A percentile compares a stretch with the other conserved stretches of the same genome.
Conservation (phyloP, 2,329 filamentous ascomycete genomes). For the Talaromyces sp. region DNA sequence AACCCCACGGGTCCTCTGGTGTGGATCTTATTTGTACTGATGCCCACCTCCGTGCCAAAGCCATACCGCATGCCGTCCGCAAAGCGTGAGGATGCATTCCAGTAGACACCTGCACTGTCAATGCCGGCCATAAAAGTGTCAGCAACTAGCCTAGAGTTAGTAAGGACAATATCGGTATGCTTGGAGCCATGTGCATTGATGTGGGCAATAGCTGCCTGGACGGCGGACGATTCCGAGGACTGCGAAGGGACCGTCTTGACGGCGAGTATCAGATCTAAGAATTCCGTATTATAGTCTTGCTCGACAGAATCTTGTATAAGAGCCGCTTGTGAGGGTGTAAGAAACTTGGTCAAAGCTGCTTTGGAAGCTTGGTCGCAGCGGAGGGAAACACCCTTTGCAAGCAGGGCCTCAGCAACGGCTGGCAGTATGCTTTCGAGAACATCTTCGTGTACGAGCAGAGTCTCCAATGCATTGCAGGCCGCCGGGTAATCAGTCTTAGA, state of each 20-base stretch:
- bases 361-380: slow-evolving; percentile 73
- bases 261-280: slow-evolving; percentile 78
- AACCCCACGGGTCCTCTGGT: slow-evolving; percentile 87
- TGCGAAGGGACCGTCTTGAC: slow-evolving; percentile 67
- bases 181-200: slow-evolving; percentile 91
- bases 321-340: slow-evolving; percentile 43
- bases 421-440: slow-evolving; percentile 68
- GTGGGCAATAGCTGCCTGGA: slow-evolving; percentile 71
- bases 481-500: slow-evolving; percentile 93
- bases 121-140: slow-evolving; percentile 80
- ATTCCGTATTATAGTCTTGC: slow-evolving; percentile 81
- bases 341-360: slow-evolving; percentile 53
- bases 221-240: slow-evolving; percentile 41
- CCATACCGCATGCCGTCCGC: slow-evolving; percentile 96
- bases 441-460: slow-evolving; percentile 75
- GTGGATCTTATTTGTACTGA: slow-evolving; percentile 98
- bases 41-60: slow-evolving; percentile 96
- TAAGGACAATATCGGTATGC: slow-evolving; percentile 91
- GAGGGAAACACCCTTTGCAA: slow-evolving; percentile 73
- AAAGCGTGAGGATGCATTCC: slow-evolving; percentile 93
- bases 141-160: slow-evolving; percentile 63
- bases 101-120: slow-evolving; percentile 90
- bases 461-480: slow-evolving; percentile 93
- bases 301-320: slow-evolving; percentile 64
- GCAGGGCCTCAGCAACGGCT: slow-evolving; percentile 67